phyloP scores from a whole-genome alignment of 805 yeast species.

The Cyberlindnera petersonii region DNA sequence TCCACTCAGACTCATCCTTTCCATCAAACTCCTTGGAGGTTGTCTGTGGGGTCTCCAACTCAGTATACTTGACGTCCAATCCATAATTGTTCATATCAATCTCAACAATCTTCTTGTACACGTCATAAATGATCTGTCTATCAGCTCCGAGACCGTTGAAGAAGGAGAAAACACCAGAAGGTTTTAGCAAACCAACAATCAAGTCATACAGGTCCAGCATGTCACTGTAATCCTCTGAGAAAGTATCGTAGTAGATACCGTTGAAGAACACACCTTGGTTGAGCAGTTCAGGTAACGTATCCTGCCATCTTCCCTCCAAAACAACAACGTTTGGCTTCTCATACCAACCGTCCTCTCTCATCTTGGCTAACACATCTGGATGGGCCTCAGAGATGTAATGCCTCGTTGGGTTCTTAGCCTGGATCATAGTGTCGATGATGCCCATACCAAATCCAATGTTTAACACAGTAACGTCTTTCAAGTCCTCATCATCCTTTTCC shows the following conservation, averaged over 20 bases:
- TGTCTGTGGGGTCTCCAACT: slow-evolving; percentile 42
- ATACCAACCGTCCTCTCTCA: slow-evolving; percentile 79
- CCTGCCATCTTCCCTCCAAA: slow-evolving; percentile 93
- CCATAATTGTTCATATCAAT: slow-evolving; percentile 81
- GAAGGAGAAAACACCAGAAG: slow-evolving; percentile 82
- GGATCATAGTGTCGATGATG: slow-evolving; percentile 79
- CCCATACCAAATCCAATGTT: slow-evolving; percentile 98
- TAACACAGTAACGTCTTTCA: slow-evolving; percentile 48
- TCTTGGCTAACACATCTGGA: slow-evolving; percentile 75
- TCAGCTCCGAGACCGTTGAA: slow-evolving; percentile 91
- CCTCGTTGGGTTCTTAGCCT: slow-evolving; percentile 48
- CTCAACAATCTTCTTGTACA: slow-evolving; percentile 77
- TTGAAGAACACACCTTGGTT: slow-evolving; percentile 70
- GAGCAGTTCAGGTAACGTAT: slow-evolving; percentile 60
- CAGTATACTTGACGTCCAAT: slow-evolving; percentile 53
- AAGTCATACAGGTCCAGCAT: slow-evolving; percentile 82
- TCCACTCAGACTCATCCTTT: slow-evolving; percentile 50
- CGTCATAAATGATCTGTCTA: slow-evolving; percentile 71
- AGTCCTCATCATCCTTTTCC: slow-evolving; percentile 26
- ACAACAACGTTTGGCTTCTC: slow-evolving; percentile 67
- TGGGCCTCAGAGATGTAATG: slow-evolving; percentile 95
- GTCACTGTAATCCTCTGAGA: slow-evolving; percentile 85
- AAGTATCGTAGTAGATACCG: slow-evolving; percentile 92
- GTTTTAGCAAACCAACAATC: slow-evolving; percentile 76
- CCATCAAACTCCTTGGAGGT: slow-evolving; percentile 34